Conservation (phyloP, 2,329 filamentous ascomycete species). For the Fusarium sp. region DNA sequence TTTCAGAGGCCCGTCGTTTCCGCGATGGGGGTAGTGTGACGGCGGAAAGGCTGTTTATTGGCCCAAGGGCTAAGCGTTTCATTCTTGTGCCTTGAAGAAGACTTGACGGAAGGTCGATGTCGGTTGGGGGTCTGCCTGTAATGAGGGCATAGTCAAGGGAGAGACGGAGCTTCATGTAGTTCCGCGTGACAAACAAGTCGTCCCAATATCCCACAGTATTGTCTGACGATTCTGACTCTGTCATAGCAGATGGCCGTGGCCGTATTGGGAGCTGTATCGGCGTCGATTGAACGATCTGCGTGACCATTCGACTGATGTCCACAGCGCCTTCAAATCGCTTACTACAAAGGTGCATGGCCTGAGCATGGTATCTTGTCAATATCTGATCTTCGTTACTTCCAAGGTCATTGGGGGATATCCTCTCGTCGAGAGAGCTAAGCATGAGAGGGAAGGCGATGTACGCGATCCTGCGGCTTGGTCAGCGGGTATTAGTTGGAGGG, state of each 20-base stretch:
- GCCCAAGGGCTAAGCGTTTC: not conserved
- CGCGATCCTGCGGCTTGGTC: not conserved
- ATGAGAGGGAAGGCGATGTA: constrained; percentile 26
- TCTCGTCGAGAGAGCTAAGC: constrained; percentile 18
- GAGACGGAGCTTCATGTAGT: constrained; percentile 15
- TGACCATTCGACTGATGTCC: constrained; percentile 25
- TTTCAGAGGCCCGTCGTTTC: constrained; percentile 9
- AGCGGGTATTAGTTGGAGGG: not conserved
- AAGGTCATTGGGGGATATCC: not conserved
- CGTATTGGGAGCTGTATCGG: constrained; percentile 5
- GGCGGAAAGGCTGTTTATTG: not conserved
- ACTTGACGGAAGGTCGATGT: not conserved
- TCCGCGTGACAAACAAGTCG: constrained; percentile 9
- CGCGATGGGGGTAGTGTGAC: not conserved
- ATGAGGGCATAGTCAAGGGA: constrained; percentile 18
- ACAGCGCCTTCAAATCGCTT: constrained; percentile 5
- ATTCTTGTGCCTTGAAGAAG: not conserved
- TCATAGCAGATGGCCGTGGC: no score
- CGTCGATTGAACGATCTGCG: constrained; percentile 18
- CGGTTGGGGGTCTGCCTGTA: not conserved
- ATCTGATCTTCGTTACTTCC: not conserved
- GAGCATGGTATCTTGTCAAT: not conserved
- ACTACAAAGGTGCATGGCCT: constrained; percentile 23
- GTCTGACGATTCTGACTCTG: fast-evolving
- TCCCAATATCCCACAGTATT: not conserved